Percentiles rank a stretch among this genome's conserved stretches.
Evolutionary conservation across 805 yeast genomes (phyloP).

Genomic region (Metschnikowia matae): DNA sequence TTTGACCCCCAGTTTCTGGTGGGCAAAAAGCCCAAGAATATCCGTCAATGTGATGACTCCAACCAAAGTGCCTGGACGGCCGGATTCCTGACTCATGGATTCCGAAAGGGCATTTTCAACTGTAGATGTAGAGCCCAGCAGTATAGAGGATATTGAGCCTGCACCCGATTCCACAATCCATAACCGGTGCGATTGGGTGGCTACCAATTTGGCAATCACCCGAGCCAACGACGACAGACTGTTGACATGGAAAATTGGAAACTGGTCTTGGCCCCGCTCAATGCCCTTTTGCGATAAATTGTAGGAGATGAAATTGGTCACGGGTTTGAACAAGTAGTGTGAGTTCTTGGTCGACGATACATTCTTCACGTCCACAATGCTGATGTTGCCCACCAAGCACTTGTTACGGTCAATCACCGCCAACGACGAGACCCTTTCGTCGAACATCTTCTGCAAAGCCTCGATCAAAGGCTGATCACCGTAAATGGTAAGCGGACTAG

Average conservation of each 20-base stretch:
- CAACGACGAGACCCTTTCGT: conserved; percentile 77
- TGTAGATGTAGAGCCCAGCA: conserved; percentile 11
- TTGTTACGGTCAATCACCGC: conserved; percentile 84
- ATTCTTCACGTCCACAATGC: conserved; percentile 88
- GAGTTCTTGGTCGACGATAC: conserved; percentile 86
- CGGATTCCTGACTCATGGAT: conserved; percentile 20
- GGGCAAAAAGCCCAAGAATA: conserved; percentile 75
- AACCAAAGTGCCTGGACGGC: conserved; percentile 73
- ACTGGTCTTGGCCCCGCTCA: conserved; percentile 92
- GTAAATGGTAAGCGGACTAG: conserved; percentile 67
- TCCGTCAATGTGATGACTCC: conserved; percentile 94
- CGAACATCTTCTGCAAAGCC: conserved; percentile 82
- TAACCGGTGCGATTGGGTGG: conserved; percentile 87
- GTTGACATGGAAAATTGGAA: conserved; percentile 93
- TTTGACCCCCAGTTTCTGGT: conserved; percentile 57
- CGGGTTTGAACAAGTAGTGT: conserved; percentile 73
- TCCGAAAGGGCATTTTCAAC: conserved; percentile 14
- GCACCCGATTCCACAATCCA: conserved; percentile 62
- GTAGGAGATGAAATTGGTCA: conserved; percentile 82
- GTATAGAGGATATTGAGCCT: conserved; percentile 8
- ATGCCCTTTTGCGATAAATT: conserved; percentile 85
- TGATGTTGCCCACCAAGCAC: conserved; percentile 82
- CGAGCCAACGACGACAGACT: conserved; percentile 75
- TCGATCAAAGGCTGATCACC: conserved; percentile 88
- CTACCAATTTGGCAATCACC: conserved; percentile 90